Percentiles rank a stretch among this genome's conserved stretches.
Conservation (phyloP, 1,284 basidiomycete genomes). For the Moesziomyces aphidis region DNA sequence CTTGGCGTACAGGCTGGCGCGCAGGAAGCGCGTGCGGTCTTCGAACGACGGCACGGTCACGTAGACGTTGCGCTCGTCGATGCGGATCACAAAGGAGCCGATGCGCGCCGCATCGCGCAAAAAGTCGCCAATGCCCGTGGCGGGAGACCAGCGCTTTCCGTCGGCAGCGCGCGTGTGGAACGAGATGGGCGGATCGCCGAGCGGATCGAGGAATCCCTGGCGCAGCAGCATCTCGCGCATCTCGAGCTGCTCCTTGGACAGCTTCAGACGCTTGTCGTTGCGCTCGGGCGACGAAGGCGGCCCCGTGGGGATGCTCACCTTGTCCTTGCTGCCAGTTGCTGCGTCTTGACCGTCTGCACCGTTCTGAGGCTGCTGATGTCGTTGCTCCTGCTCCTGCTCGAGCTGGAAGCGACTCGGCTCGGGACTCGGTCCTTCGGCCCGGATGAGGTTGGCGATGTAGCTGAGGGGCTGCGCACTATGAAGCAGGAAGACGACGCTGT, state of each 20-base stretch:
- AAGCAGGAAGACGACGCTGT: constrained; percentile 58
- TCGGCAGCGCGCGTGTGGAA: constrained; percentile 58
- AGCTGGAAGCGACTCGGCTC: constrained; percentile 36
- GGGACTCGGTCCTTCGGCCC: constrained; percentile 55
- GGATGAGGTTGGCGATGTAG: constrained; percentile 57
- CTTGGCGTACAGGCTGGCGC: constrained; percentile 49
- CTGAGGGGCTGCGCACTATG: constrained; percentile 58
- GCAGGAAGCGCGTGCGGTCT: constrained; percentile 56
- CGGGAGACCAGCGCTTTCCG: constrained; percentile 58
- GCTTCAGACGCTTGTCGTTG: constrained; percentile 34
- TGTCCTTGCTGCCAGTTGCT: constrained; percentile 6
- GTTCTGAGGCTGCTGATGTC: neutral
- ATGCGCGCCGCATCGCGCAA: constrained; percentile 58
- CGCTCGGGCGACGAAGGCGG: constrained; percentile 33
- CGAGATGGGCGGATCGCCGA: constrained; percentile 55
- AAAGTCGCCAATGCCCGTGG: constrained; percentile 62
- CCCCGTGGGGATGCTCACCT: constrained; percentile 18
- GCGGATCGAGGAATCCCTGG: constrained; percentile 48
- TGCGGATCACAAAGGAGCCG: constrained; percentile 55
- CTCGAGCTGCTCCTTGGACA: constrained; percentile 34
- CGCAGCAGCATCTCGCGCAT: constrained; percentile 43
- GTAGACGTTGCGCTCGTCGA: constrained; percentile 50
- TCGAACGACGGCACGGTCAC: constrained; percentile 60
- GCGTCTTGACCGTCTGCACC: neutral
- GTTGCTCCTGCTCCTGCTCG: constrained; percentile 6